phyloP scores from a whole-genome alignment of 768 basidiomycete genomes.

The Serpula lacrymans region DNA sequence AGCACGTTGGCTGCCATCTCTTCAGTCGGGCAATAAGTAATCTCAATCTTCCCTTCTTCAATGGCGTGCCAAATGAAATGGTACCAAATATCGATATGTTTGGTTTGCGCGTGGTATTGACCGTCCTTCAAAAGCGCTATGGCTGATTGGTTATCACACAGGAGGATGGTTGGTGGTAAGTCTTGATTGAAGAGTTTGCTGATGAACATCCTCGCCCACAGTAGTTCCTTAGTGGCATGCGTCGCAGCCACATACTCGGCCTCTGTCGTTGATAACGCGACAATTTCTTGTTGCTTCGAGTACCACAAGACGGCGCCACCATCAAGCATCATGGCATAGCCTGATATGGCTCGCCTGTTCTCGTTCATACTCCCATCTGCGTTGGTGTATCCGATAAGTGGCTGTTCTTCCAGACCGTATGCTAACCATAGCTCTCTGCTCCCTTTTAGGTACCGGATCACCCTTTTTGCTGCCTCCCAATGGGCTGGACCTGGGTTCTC shows the following conservation, averaged over 20 bases:
- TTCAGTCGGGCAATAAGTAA: constrained; percentile 27
- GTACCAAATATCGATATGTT: constrained; percentile 36
- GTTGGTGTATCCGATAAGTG: constrained; percentile 10
- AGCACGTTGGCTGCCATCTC: constrained; percentile 38
- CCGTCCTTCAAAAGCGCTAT: constrained; percentile 23
- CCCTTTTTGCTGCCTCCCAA: constrained; percentile 34
- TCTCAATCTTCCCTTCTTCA: constrained; percentile 14
- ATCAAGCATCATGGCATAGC: constrained; percentile 31
- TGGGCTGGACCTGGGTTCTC: constrained; percentile 24
- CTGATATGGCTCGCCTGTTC: constrained; percentile 26
- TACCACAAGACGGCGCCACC: constrained; percentile 32
- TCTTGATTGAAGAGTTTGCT: too few species aligned
- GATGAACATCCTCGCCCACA: too few species aligned
- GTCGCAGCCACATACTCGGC: constrained; percentile 24
- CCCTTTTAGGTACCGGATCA: constrained; percentile 35
- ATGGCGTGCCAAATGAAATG: constrained; percentile 36
- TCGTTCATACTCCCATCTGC: too few species aligned
- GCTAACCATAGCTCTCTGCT: constrained; percentile 16
- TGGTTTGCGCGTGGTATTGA: constrained; percentile 26
- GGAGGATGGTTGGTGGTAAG: constrained; percentile 13
- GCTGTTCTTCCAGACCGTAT: constrained; percentile 4
- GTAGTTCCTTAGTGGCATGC: too few species aligned
- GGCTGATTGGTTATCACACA: constrained; percentile 25
- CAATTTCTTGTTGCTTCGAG: constrained; percentile 25
- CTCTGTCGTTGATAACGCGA: constrained; percentile 25